phyloP scores from a whole-genome alignment of 768 basidiomycete genomes.

The Cyathus striatus region DNA sequence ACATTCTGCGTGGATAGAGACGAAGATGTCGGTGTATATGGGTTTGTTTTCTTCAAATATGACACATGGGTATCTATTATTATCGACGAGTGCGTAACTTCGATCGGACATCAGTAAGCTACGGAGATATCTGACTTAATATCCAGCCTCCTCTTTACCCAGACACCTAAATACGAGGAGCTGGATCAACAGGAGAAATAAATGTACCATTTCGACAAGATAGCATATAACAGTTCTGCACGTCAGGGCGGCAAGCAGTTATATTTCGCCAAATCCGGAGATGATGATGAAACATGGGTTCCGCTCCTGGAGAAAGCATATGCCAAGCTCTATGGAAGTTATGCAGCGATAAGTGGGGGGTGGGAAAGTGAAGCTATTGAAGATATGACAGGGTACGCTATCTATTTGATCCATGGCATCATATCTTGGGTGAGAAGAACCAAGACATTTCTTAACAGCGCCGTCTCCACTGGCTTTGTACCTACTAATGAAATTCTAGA shows the following conservation, averaged over 20 bases:
- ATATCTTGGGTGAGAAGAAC: too few relatives aligned
- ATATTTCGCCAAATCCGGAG: slow-evolving; percentile 43
- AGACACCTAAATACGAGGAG: slow-evolving; percentile 48
- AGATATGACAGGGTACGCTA: slow-evolving; percentile 49
- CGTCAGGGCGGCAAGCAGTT: slow-evolving; percentile 41
- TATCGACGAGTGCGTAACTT: slow-evolving; percentile 46
- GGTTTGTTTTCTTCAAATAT: slow-evolving; percentile 54
- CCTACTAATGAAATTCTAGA: slow-evolving; percentile 43
- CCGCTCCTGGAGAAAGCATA: slow-evolving; percentile 56
- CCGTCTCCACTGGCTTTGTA: too few relatives aligned
- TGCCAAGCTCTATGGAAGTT: slow-evolving; percentile 51
- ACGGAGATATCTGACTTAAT: not conserved
- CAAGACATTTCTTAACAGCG: slow-evolving; percentile 11
- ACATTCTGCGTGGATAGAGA: slow-evolving; percentile 41
- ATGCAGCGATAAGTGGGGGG: slow-evolving; percentile 36
- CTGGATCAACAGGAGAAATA: slow-evolving; percentile 30
- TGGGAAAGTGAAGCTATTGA: slow-evolving; percentile 46
- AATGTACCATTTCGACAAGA: slow-evolving; percentile 47
- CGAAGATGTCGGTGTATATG: slow-evolving; percentile 50
- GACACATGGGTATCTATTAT: slow-evolving; percentile 46
- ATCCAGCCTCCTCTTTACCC: slow-evolving; percentile 40
- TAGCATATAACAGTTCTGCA: slow-evolving; percentile 36
- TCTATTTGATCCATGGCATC: too few relatives aligned
- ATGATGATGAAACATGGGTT: slow-evolving; percentile 51
- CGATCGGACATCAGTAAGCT: not conserved